Conservation (phyloP, 805 yeast genomes). For the Ogataea allantospora region DNA sequence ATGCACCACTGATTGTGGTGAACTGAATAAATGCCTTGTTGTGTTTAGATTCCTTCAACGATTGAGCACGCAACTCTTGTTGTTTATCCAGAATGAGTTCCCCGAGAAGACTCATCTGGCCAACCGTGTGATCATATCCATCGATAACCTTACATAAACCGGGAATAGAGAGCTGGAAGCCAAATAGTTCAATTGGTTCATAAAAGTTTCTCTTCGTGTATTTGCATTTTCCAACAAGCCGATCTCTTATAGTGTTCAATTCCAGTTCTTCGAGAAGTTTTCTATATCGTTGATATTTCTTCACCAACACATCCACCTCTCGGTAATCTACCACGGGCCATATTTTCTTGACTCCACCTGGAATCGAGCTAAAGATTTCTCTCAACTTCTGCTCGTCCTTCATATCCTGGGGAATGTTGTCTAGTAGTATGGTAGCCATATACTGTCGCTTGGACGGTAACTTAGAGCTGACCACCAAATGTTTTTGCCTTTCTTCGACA, state of each 20-base stretch:
- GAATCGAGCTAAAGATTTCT: constrained; percentile 39
- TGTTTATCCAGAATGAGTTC: constrained; percentile 14
- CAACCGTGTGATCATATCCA: constrained; percentile 17
- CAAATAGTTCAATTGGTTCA: constrained; percentile 18
- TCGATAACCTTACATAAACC: constrained; percentile 23
- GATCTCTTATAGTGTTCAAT: constrained; percentile 36
- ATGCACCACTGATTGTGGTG: constrained; percentile 52
- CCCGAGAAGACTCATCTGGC: constrained; percentile 10
- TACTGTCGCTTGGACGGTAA: constrained; percentile 19
- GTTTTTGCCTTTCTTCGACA: constrained; percentile 46
- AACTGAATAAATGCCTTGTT: constrained; percentile 65
- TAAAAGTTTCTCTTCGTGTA: constrained; percentile 21
- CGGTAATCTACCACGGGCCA: constrained; percentile 57
- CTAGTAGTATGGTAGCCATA: constrained; percentile 37
- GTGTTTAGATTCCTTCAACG: constrained; percentile 12
- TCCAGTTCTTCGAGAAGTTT: constrained; percentile 40
- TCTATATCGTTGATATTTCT: constrained; percentile 30
- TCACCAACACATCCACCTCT: constrained; percentile 35
- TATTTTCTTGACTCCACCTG: constrained; percentile 53
- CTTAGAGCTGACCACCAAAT: constrained; percentile 32
- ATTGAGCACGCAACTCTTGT: constrained; percentile 2
- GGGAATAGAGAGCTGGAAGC: constrained; percentile 18
- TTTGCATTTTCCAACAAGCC: constrained; percentile 11
- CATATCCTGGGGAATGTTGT: constrained; percentile 43
- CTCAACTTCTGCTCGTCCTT: constrained; percentile 30